Evolutionary conservation across 108 stramenopile genomes (phyloP).

Genomic region (Asterionellopsis glacialis): DNA sequence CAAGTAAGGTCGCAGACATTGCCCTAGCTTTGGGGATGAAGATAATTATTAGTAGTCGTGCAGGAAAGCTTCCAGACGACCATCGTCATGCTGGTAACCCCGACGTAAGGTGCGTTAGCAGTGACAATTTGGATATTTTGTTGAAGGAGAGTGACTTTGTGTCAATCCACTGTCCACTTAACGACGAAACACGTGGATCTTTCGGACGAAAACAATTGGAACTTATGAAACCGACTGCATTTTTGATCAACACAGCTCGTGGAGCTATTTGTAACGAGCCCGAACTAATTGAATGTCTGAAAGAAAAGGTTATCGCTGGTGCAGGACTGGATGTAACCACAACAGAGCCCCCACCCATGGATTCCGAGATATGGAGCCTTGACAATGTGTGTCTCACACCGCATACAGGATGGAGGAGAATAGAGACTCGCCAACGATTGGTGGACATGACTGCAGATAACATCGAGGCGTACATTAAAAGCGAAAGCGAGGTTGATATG

Average conservation of each 20-base stretch:
- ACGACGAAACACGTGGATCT: conserved; percentile 70
- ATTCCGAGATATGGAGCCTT: conserved; percentile 65
- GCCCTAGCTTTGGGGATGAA: conserved; percentile 86
- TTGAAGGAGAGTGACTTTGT: conserved; percentile 75
- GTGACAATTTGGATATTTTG: conserved; percentile 48
- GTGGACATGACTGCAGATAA: conserved; percentile 86
- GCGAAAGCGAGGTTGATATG: conserved; percentile 18
- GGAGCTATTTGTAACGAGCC: conserved; percentile 84
- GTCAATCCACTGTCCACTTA: conserved; percentile 81
- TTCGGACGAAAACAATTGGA: conserved; percentile 70
- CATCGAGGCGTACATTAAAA: conserved; percentile 52
- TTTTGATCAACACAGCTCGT: conserved; percentile 86
- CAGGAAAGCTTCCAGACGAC: conserved; percentile 41
- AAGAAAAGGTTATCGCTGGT: conserved; percentile 68
- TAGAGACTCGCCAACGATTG: conserved; percentile 84
- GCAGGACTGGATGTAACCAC: conserved; percentile 81
- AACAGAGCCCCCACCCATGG: conserved; percentile 54
- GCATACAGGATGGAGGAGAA: conserved; percentile 87
- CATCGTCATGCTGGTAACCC: conserved; percentile 56
- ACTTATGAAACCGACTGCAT: conserved; percentile 82
- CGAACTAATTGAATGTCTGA: conserved; percentile 69
- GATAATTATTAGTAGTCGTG: conserved; percentile 62
- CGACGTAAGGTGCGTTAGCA: conserved; percentile 39
- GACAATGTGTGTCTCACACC: conserved; percentile 78
- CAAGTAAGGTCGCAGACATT: conserved; percentile 76